Base-by-base conservation (phyloP, 495 filamentous ascomycete species). In the Venustampulla echinocandica region DNA sequence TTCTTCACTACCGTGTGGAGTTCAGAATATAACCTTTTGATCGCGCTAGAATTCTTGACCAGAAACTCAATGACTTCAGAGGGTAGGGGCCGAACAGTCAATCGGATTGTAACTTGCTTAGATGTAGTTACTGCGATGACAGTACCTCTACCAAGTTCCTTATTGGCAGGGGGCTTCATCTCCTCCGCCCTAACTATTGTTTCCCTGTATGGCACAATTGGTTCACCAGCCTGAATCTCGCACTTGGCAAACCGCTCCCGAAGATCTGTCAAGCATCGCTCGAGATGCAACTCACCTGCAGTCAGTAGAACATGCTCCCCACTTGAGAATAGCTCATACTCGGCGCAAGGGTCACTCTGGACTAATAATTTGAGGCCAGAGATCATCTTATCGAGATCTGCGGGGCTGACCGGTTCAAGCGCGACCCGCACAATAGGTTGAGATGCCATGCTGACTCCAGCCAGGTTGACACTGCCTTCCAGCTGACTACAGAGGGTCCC, bases 301-400 rank as follows among this genome's bases (percentile, higher is more conserved):
- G 93, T 96, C 20, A 92, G 65, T 17, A 99, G 78, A 39, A 99
- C 90, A 66, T 99, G 93, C 63, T 99, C 92, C 42, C 92, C 92
- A 47, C 79, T 95, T 44, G 83, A 78, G 19, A 97, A 82, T 10
- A 93, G 85, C 57, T 96, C 89, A 56, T 99, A 99, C 60, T 88
- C 81, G 13, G 90, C 93, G 54, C 92, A 97, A 1, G 92, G 90
- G 58, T 99, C 92, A 59, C 87, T 92, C 59, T 95, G 87, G 46
- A 94, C 88, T 6, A 99, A 81, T 39, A 99, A 68, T 46, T 82
- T 77, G 42, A 97, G 72, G 0, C 92, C 92, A 10, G 74, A 73
- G 37, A 99, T 85, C 90, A 99, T 90, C 64, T 92, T 95, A 56
- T 85, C 77, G 28, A 99, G 68, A 57, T 99, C 87, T 25, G 75